phyloP scores from a whole-genome alignment of 2,329 filamentous ascomycete species.

The Fonsecaea pedrosoi region DNA sequence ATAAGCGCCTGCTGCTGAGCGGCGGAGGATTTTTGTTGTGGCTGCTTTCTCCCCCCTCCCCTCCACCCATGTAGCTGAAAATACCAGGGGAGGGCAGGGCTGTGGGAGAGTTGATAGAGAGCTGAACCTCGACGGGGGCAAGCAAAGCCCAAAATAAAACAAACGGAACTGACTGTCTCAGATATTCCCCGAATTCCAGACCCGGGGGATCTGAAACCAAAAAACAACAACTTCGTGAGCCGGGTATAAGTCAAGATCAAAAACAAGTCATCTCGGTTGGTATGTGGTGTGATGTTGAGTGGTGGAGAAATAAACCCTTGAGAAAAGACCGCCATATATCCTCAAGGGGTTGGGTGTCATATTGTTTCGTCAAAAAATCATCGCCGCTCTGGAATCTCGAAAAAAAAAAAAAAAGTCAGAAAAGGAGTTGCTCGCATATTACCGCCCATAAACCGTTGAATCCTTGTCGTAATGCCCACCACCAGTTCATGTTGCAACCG shows the following conservation, averaged over 20 bases:
- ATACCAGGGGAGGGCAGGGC: not conserved
- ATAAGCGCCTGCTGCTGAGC: constrained; percentile 4
- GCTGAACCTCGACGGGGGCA: not conserved
- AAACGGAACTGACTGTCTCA: constrained; percentile 5
- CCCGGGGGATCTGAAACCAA: constrained; percentile 13
- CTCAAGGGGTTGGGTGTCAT: not conserved
- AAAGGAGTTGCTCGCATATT: not conserved
- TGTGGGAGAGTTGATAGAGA: too few relatives aligned
- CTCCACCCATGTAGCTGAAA: not conserved
- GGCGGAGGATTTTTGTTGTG: constrained; percentile 2
- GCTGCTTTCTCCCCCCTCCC: not conserved
- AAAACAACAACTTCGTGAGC: not conserved
- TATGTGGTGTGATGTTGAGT: not conserved
- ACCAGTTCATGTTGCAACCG: not conserved
- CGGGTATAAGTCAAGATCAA: constrained; percentile 1
- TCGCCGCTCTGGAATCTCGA: constrained; percentile 5
- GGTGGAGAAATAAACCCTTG: not conserved
- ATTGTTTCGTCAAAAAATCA: constrained; percentile 1
- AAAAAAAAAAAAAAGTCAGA: not conserved
- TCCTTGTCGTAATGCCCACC: not conserved
- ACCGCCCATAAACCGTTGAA: constrained; percentile 4
- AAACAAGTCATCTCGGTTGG: constrained; percentile 1
- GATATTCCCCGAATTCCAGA: constrained; percentile 16
- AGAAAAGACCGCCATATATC: not conserved
- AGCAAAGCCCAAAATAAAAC: not conserved